Percentiles rank a stretch among this genome's conserved stretches.
phyloP scores from a whole-genome alignment of 768 basidiomycete genomes.

The Lactarius hengduanensis region DNA sequence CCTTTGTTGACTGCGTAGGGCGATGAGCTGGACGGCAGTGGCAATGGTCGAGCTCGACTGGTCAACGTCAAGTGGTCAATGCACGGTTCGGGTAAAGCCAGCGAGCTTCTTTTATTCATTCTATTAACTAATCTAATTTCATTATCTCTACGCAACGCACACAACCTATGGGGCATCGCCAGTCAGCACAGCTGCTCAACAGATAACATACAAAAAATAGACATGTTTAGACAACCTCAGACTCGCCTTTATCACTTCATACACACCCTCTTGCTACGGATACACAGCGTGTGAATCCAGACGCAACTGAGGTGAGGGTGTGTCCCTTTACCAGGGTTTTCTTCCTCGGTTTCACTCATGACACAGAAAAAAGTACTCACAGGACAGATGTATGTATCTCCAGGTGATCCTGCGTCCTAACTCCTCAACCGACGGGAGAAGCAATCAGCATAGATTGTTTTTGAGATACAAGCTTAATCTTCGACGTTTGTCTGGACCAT shows the following conservation, averaged over 20 bases:
- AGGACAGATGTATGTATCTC: constrained; percentile 59
- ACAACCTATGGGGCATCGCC: too few species aligned
- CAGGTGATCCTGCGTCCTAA: constrained; percentile 92
- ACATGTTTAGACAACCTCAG: constrained; percentile 49
- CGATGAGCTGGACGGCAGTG: background rate
- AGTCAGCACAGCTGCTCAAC: constrained; percentile 4
- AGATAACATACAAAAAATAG: constrained; percentile 7
- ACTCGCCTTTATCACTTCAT: constrained; percentile 88
- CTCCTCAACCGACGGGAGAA: constrained; percentile 88
- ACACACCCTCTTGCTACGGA: constrained; percentile 53
- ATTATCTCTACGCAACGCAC: background rate
- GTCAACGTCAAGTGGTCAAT: background rate
- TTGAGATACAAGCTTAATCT: constrained; percentile 67
- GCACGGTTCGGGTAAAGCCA: background rate
- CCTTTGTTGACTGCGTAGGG: background rate
- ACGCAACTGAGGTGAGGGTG: constrained; percentile 51
- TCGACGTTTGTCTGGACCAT: constrained; percentile 90
- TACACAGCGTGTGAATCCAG: constrained; percentile 22
- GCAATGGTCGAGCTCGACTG: background rate
- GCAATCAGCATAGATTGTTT: constrained; percentile 93
- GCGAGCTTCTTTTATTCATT: background rate
- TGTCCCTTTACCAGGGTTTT: constrained; percentile 88
- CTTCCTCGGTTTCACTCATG: constrained; percentile 54
- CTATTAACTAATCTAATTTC: background rate
- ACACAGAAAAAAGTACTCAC: constrained; percentile 11